Conservation (phyloP, 1,284 basidiomycete species). For the Cerrena zonata region DNA sequence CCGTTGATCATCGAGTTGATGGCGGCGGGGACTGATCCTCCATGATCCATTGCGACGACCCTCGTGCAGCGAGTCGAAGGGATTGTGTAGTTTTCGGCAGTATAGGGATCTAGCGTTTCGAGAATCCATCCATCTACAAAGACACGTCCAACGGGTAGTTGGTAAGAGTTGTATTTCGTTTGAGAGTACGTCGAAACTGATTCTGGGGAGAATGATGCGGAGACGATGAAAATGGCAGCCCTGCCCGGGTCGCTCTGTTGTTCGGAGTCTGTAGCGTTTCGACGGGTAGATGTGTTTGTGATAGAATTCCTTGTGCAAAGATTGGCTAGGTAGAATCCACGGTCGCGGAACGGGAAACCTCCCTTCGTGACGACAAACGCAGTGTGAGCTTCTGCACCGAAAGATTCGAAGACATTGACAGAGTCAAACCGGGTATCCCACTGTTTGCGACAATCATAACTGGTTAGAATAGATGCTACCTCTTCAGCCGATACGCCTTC, state of each 20-base stretch:
- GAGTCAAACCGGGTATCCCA: constrained; percentile 86
- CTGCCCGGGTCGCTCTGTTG: constrained; percentile 32
- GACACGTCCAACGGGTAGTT: constrained; percentile 74
- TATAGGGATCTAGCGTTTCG: constrained; percentile 96
- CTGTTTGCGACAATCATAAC: constrained; percentile 65
- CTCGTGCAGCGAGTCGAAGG: constrained; percentile 90
- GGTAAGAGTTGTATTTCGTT: constrained; percentile 74
- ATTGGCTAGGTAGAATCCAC: constrained; percentile 80
- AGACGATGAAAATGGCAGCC: constrained; percentile 69
- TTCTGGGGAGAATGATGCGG: constrained; percentile 68
- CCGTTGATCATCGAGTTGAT: constrained; percentile 87
- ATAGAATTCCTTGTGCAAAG: constrained; percentile 61
- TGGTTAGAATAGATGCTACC: constrained; percentile 66
- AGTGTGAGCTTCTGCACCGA: constrained; percentile 71
- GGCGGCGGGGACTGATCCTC: constrained; percentile 79
- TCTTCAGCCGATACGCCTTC: constrained; percentile 94
- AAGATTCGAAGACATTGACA: constrained; percentile 69
- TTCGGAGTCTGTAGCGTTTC: constrained; percentile 25
- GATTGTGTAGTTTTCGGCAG: constrained; percentile 89
- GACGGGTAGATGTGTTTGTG: constrained; percentile 29
- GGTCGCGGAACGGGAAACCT: constrained; percentile 86
- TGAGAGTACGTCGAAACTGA: constrained; percentile 52
- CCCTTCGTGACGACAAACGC: constrained; percentile 67
- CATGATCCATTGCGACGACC: constrained; percentile 84
- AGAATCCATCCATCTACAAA: constrained; percentile 94